Evolutionary conservation across 2,329 filamentous ascomycete species (phyloP).

Genomic region (Penicillium griseofulvum): DNA sequence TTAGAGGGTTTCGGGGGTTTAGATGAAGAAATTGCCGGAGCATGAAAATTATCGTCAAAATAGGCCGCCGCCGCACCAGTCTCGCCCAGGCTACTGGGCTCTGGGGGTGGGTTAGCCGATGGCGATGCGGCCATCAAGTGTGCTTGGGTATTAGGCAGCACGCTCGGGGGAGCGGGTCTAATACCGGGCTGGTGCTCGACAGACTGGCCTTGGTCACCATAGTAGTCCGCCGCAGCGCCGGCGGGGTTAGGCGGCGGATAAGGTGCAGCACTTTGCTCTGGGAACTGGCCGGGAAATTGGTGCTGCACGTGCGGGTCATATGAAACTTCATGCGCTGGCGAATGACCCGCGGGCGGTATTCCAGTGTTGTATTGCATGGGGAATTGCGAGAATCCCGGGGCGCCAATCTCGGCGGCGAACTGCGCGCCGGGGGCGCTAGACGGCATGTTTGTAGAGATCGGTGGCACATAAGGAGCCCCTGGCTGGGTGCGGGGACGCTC

Average conservation of each 20-base stretch:
- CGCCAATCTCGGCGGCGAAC: constrained; percentile 31
- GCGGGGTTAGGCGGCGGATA: constrained; percentile 48
- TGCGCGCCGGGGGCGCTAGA: constrained; percentile 26
- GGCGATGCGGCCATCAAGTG: constrained; percentile 56
- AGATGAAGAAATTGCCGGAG: constrained; percentile 17
- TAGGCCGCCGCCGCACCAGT: constrained; percentile 56
- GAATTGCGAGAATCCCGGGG: constrained; percentile 35
- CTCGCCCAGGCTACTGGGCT: constrained; percentile 54
- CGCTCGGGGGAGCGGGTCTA: constrained; percentile 51
- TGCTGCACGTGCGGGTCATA: constrained; percentile 52
- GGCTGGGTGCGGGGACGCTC: constrained; percentile 33
- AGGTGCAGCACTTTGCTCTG: constrained; percentile 45
- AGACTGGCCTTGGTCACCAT: constrained; percentile 61
- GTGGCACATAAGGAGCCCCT: constrained; percentile 27
- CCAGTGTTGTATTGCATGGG: constrained; percentile 32
- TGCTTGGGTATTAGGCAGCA: constrained; percentile 55
- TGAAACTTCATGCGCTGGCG: constrained; percentile 23
- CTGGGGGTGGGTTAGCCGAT: constrained; percentile 53
- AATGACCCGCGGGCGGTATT: constrained; percentile 16
- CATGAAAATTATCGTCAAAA: constrained; percentile 36
- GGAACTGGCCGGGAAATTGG: constrained; percentile 61
- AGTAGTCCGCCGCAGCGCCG: constrained; percentile 61
- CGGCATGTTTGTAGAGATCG: constrained; percentile 20
- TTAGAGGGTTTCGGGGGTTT: constrained; percentile 32
- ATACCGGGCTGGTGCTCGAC: constrained; percentile 61